Base-by-base conservation (phyloP, 495 filamentous ascomycete species). In the Penicillium daleae region DNA sequence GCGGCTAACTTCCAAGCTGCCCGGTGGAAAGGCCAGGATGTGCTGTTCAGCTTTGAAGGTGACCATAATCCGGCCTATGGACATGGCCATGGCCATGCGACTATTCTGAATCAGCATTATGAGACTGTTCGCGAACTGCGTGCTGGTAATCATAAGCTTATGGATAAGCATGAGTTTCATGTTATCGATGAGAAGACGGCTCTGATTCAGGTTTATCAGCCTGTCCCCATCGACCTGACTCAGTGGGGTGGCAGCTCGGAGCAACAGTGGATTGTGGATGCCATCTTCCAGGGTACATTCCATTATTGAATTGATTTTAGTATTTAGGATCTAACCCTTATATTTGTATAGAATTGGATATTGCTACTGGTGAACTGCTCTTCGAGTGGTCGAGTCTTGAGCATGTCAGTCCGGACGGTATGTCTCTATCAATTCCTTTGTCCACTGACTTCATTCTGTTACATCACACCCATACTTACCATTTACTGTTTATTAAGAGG, bases 121-220 rank as follows among this genome's bases (percentile, higher is more conserved):
- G 82, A 84, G 72, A 83, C 82, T 0, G 80, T 83, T 54, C 77
- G 78, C 6, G 81, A 84, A 62, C 71, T 85, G 26, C 75, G 81
- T 9, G 81, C 81, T 2, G 83, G 80, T 0, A 82, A 82, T 53
- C 81, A 83, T 67, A 82, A 82, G 64, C 66, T 84, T 17, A 78
- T 79, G 21, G 80, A 83, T 61, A 82, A 82, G 70, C 82, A 86
- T 61, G 81, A 85, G 66, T 84, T 84, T 51, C 79, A 81, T 68
- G 62, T 85, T 22, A 66, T 82, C 61, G 74, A 82, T 63, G 74
- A 74, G 32, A 67, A 69, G 50, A 77, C 74, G 29, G 77, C 74
- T 3, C 56, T 81, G 26, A 74, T 80, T 37, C 71, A 79, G 66
- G 65, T 79, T 22, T 80, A 80, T 48, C 72, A 79, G 44, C 76